Evolutionary conservation across 75 land plant genomes (phyloP).

Genomic region (Azolla pinnata): DNA sequence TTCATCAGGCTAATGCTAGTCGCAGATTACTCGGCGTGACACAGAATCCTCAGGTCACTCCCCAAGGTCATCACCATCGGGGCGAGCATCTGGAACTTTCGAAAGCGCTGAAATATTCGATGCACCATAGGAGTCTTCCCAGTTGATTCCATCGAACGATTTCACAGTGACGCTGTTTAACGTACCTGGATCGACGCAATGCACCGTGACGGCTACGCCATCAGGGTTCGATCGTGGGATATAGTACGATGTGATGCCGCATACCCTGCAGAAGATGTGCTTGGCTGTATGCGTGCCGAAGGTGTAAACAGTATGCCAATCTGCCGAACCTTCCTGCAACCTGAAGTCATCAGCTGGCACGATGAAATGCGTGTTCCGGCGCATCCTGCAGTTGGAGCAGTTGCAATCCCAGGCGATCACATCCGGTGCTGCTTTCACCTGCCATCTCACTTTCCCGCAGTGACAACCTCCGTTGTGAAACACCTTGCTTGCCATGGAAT

Average conservation of each 20-base stretch:
- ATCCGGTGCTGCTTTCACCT: slow-evolving; percentile 43
- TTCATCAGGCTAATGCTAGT: no score
- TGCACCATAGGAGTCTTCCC: slow-evolving; percentile 47
- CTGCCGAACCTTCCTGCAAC: slow-evolving; percentile 44
- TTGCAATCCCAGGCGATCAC: slow-evolving; percentile 71
- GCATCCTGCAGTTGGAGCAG: slow-evolving; percentile 77
- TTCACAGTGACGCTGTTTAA: slow-evolving; percentile 44
- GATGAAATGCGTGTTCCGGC: slow-evolving; percentile 58
- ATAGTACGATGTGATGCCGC: slow-evolving; percentile 87
- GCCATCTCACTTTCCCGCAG: slow-evolving; percentile 63
- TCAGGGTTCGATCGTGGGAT: slow-evolving; percentile 70
- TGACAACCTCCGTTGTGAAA: slow-evolving; percentile 86
- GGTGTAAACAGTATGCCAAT: slow-evolving; percentile 62
- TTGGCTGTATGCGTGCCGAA: slow-evolving; percentile 83
- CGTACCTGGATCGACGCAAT: slow-evolving; percentile 79
- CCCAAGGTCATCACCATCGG: no score
- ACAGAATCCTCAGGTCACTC: no score
- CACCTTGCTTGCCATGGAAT: slow-evolving; percentile 17
- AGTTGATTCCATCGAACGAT: slow-evolving; percentile 61
- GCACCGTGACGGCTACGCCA: slow-evolving; percentile 56
- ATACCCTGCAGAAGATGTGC: slow-evolving; percentile 84
- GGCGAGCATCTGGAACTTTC: no score
- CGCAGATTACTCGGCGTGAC: no score
- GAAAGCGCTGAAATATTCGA: slow-evolving; percentile 48
- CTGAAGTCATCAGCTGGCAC: slow-evolving; percentile 54